These are phyloP conservation scores for Tolypocladium paradoxum DNA, from an alignment of 2,329 filamentous ascomycete species.

Conservation along the genomic window DNA sequence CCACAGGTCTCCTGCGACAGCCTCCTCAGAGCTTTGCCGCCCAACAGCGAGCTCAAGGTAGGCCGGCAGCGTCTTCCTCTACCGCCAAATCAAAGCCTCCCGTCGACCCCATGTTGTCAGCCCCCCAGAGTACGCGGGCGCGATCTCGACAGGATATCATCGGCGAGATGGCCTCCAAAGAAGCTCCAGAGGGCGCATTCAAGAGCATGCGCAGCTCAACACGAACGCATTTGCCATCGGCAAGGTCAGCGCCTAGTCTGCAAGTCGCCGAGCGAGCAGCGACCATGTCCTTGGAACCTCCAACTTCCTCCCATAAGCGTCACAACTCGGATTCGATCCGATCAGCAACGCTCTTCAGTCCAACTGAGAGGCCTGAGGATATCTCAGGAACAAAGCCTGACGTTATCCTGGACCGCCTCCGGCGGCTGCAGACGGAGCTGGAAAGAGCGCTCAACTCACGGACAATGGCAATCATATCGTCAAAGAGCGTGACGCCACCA, in stretches of 20 bases:
- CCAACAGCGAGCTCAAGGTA: slow-evolving; percentile 49
- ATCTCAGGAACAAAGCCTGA: slow-evolving; percentile 48
- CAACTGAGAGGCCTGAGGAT: slow-evolving; percentile 37
- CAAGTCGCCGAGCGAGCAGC: slow-evolving; percentile 19
- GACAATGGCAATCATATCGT: slow-evolving; percentile 48
- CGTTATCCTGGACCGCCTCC: slow-evolving; percentile 43
- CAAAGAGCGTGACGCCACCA: slow-evolving; percentile 41
- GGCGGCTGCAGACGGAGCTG: slow-evolving; percentile 46
- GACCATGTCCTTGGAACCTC: slow-evolving; percentile 13
- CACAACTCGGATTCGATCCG: slow-evolving; percentile 20
- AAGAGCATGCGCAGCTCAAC: slow-evolving; percentile 17
- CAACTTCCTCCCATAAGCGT: slow-evolving; percentile 11
- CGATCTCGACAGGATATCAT: slow-evolving; percentile 16
- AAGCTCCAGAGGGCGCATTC: slow-evolving; percentile 10
- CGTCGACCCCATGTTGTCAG: slow-evolving; percentile 11
- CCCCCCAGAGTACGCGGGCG: slow-evolving; percentile 19
- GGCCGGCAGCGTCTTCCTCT: slow-evolving; percentile 22
- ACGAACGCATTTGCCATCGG: slow-evolving; percentile 15
- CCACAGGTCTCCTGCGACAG: slow-evolving; percentile 36
- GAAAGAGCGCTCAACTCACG: slow-evolving; percentile 53
- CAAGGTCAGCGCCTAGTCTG: slow-evolving; percentile 15
- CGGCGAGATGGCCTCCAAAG: slow-evolving; percentile 12
- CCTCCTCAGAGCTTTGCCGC: slow-evolving; percentile 56
- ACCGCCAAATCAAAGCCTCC: slow-evolving; percentile 14
- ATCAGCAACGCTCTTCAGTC: slow-evolving; percentile 42